phyloP scores from a whole-genome alignment of 257 asterid genomes.

The Ajuga chamaepitys region DNA sequence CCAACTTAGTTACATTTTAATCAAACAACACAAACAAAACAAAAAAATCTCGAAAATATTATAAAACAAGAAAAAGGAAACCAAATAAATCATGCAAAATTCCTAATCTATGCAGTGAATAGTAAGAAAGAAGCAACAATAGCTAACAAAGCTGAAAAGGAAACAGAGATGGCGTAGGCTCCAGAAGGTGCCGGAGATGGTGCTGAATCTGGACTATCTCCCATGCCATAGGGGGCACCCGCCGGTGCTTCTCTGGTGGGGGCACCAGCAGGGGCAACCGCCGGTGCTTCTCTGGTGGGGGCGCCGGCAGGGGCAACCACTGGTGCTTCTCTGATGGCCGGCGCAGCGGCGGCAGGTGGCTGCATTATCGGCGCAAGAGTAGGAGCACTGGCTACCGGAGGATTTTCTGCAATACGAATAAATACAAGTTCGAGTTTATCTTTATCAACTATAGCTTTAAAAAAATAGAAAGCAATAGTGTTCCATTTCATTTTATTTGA shows the following conservation, averaged over 20 bases:
- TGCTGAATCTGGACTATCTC: background rate
- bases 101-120: background rate
- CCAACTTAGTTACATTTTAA: background rate
- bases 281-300: background rate
- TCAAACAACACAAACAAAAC: background rate
- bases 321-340: background rate
- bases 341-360: background rate
- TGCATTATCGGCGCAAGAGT: background rate
- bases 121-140: background rate
- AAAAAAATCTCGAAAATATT: background rate
- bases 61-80: background rate
- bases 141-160: background rate
- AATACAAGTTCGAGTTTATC: too few relatives aligned
- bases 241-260: background rate
- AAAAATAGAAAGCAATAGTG: too few relatives aligned
- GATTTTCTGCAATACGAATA: background rate
- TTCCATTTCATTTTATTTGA: too few relatives aligned
- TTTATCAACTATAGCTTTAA: too few relatives aligned
- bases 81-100: background rate
- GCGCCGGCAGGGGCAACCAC: background rate
- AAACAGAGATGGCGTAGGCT: background rate
- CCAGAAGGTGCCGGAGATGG: background rate
- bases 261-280: background rate
- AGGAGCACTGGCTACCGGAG: background rate
- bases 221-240: background rate